Evolutionary conservation across 2,329 filamentous ascomycete species (phyloP), one percentile per base, ranked within the genome.

Genomic region (Coniochaeta sp.): DNA sequence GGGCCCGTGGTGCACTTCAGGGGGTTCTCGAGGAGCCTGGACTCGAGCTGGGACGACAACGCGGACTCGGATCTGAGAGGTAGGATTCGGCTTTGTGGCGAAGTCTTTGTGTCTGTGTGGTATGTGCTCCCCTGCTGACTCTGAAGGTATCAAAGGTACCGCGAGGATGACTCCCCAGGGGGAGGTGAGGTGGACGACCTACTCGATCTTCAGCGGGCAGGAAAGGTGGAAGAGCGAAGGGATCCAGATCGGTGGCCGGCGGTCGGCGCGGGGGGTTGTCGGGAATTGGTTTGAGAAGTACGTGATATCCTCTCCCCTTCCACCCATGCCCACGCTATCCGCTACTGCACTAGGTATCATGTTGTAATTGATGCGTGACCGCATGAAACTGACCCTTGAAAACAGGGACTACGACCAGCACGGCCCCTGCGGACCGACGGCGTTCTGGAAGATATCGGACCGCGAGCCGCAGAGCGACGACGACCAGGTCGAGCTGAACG

Each of bases 221-320:
- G 85, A 89, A 67, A 77, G 88, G 24, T 93, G 89, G 90, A 81
- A 84, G n/a, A 89, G 86, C 67, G 90, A 93, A 73, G 84, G 88
- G 9, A 78, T 93, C 6, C 90, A 93, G 71, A 72, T 93, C 5
- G 89, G 89, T 12, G 90, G 89, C 0, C 66, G 85, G 1, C 74
- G 77, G 56, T 87, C 86, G 6, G 84, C 81, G 7, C 79, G 89
- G 8, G 89, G 89, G 1, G 84, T 91, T 0, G 68, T 91, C 1
- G 89, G 90, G 0, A 87, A 85, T 58, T 93, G 90, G 90, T 93
- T 91, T 67, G 89, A 91, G 66, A 87, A 86, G 84, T 86, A 74
- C 12, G 60, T 16, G 28, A 3, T 16, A 6, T 26, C 32, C 16
- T 4, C 19, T 7, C 16, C 34, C 14, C 22, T 9, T 22, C 22